Base-by-base conservation (phyloP, 1,139 yeast species). In the Suhomyces atakaporum region DNA sequence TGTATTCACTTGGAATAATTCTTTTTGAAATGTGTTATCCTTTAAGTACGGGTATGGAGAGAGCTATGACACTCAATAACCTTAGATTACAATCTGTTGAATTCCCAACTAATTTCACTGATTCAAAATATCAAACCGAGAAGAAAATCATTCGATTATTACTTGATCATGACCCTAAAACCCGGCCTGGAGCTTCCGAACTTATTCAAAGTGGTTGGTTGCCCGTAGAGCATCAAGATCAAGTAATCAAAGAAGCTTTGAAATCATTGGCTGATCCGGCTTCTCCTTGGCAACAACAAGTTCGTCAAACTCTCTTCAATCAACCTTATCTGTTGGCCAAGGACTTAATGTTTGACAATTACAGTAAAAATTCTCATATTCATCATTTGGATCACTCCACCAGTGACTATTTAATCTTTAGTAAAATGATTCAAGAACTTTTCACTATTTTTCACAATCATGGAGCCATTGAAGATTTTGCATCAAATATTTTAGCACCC, bases 261-360 rank as follows among this genome's bases (percentile, higher is more conserved):
- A 80, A 81, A 45, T 85, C 92, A 21, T 64, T 92, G 43, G 85
- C 94, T 1, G 92, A 88, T 54, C 94, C 96, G 0, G 82, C 94
- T 0, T 87, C 96, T 0, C 92, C 96, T 0, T 88, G 96, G 95
- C 92, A 90, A 49, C 87, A 81, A 46, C 95, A 88, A 58, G 96
- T 92, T 0, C 75, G 96, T 53, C 86, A 83, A 42, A 84, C 94
- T 0, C 63, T 92, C 27, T 92, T 92, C 56, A 73, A 84, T 18
- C 94, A 87, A 47, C 89, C 96, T 0, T 82, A 87, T 47, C 82
- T 82, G 58, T 69, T 84, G 42, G 95, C 96, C 0, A 79, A 82
- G 47, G 96, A 87, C 55, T 74, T 87, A 11, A 66, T 90, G 51
- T 92, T 84, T 60, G 97, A 89, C 45, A 73, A 77, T 16, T 42